Evolutionary conservation across 2,329 filamentous ascomycete genomes (phyloP).

Genomic region (Aspergillus sojae): DNA sequence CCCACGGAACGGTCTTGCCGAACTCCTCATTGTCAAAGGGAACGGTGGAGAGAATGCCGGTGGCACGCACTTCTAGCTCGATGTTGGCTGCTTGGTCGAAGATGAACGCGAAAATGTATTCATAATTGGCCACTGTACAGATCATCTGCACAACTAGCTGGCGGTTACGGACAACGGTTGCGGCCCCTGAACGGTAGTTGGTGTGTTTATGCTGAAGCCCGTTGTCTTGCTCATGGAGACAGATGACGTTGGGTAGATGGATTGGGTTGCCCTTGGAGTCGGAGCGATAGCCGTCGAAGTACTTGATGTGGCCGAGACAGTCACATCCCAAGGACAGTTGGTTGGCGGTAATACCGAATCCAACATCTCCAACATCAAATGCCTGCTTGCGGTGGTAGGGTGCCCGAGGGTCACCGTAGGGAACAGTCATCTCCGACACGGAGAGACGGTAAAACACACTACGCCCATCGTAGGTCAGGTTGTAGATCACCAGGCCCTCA

Average conservation of each 20-base stretch:
- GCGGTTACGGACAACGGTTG: constrained; percentile 64
- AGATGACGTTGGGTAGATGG: constrained; percentile 67
- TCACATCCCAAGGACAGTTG: constrained; percentile 71
- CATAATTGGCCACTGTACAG: constrained; percentile 72
- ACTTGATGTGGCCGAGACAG: constrained; percentile 71
- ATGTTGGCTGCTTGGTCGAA: constrained; percentile 72
- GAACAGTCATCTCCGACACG: constrained; percentile 67
- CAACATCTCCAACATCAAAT: constrained; percentile 70
- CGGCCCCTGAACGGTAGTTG: constrained; percentile 67
- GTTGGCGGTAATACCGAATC: constrained; percentile 69
- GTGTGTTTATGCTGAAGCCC: constrained; percentile 73
- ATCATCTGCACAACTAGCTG: constrained; percentile 71
- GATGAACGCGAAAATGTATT: constrained; percentile 72
- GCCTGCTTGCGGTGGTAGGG: constrained; percentile 72
- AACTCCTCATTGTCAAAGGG: constrained; percentile 61
- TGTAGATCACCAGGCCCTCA: constrained; percentile 69
- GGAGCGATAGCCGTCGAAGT: constrained; percentile 61
- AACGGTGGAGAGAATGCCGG: constrained; percentile 69
- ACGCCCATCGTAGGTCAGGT: constrained; percentile 64
- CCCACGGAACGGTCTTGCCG: constrained; percentile 65
- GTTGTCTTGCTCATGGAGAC: constrained; percentile 70
- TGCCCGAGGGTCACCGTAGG: constrained; percentile 61
- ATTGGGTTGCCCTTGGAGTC: constrained; percentile 63
- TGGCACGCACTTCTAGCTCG: constrained; percentile 68
- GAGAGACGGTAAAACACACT: constrained; percentile 68